These are phyloP conservation scores for Coelastrella sp. DNA, from an alignment of 139 green algal genomes.

Conservation along the genomic window DNA sequence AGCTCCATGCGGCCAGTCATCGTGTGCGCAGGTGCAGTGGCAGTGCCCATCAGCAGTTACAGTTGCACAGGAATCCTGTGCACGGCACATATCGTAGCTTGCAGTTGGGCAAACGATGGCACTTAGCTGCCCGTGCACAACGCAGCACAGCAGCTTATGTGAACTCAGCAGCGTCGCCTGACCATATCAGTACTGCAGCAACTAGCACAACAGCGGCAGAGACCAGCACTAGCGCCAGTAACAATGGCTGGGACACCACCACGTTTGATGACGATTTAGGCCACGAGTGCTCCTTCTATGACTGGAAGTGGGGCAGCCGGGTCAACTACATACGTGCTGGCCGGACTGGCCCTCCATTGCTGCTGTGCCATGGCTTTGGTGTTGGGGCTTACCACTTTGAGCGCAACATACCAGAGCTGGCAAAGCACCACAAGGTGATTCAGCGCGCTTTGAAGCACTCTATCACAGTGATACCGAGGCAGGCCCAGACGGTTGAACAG, in stretches of 20 bases:
- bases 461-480: too few relatives aligned
- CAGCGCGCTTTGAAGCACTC: too few relatives aligned
- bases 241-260: neutral
- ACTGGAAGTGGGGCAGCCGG: constrained; percentile 27
- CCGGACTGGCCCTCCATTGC: constrained; percentile 50
- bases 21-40: too few relatives aligned
- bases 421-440: constrained; percentile 37
- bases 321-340: constrained; percentile 27
- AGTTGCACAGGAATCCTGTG: too few relatives aligned
- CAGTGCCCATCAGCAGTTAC: too few relatives aligned
- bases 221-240: constrained; percentile 23
- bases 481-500: too few relatives aligned
- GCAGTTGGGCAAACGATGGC: too few relatives aligned
- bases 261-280: constrained; percentile 32
- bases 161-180: neutral
- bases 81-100: too few relatives aligned
- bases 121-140: too few relatives aligned
- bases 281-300: constrained; percentile 25
- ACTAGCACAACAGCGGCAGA: neutral
- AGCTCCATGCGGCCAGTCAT: too few relatives aligned
- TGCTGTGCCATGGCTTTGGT: constrained; percentile 69
- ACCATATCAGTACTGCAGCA: neutral
- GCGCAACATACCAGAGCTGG: constrained; percentile 55
- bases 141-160: too few relatives aligned
- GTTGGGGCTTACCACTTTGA: constrained; percentile 71